These are phyloP conservation scores for Wickerhamiella domercqiae DNA, from an alignment of 805 yeast species.

Conservation along the genomic window DNA sequence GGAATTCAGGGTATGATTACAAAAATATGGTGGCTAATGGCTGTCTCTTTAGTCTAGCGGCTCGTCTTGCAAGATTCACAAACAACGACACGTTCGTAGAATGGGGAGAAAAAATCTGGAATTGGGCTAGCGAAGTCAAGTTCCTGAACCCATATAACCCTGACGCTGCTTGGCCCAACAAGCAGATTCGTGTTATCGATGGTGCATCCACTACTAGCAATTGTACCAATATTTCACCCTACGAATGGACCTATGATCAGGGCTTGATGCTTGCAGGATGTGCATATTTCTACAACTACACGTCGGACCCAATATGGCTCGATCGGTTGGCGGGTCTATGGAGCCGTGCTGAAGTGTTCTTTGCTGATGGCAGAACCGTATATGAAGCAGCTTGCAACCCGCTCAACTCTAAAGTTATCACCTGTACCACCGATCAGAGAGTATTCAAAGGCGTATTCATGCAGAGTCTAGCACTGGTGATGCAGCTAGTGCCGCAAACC, in stretches of 20 bases:
- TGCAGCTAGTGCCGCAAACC: slow-evolving; percentile 46
- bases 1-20: slow-evolving; percentile 90
- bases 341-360: slow-evolving; percentile 36
- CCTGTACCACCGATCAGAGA: slow-evolving; percentile 77
- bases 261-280: slow-evolving; percentile 67
- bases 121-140: slow-evolving; percentile 52
- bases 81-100: slow-evolving; percentile 57
- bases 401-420: slow-evolving; percentile 18
- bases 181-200: slow-evolving; percentile 19
- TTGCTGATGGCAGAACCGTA: slow-evolving; percentile 30
- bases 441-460: slow-evolving; percentile 80
- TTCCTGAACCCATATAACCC: slow-evolving; percentile 29
- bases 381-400: slow-evolving; percentile 78
- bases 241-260: slow-evolving; percentile 78
- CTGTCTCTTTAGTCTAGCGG: slow-evolving; percentile 71
- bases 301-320: slow-evolving; percentile 52
- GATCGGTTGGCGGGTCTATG: slow-evolving; percentile 41
- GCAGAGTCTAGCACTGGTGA: slow-evolving; percentile 59
- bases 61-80: slow-evolving; percentile 74
- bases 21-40: slow-evolving; percentile 89
- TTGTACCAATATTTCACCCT: slow-evolving; percentile 43
- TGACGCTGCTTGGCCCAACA: slow-evolving; percentile 28
- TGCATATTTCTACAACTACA: slow-evolving; percentile 65
- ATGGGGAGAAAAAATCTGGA: slow-evolving; percentile 61
- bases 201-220: slow-evolving; percentile 31